Conservation (phyloP, 2,329 filamentous ascomycete species). For the Aspergillus jensenii region DNA sequence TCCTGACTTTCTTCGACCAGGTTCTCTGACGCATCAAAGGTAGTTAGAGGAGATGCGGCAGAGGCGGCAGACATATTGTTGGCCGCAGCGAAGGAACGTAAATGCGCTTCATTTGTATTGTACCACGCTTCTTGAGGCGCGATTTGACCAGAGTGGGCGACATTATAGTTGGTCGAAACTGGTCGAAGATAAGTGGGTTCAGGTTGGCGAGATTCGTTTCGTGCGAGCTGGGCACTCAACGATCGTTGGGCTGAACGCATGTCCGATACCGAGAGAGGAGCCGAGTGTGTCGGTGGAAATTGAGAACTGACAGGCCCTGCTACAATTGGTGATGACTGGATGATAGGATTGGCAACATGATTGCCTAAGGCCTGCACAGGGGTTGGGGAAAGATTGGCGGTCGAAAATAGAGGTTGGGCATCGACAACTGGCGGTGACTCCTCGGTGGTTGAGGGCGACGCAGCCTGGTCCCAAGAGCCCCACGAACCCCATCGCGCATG, state of each 20-base stretch:
- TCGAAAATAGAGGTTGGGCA: slow-evolving; percentile 17
- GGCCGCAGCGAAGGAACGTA: slow-evolving; percentile 21
- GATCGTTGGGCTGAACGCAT: slow-evolving; percentile 20
- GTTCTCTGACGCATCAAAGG: slow-evolving; percentile 62
- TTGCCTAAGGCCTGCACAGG: not conserved
- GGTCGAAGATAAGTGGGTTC: slow-evolving; percentile 36
- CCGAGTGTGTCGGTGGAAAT: slow-evolving; percentile 14
- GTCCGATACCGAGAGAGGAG: slow-evolving; percentile 19
- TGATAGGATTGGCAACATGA: slow-evolving; percentile 10
- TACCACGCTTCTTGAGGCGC: slow-evolving; percentile 37
- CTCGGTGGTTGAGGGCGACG: slow-evolving; percentile 31
- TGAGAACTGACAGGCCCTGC: slow-evolving; percentile 17
- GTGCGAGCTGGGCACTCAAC: slow-evolving; percentile 20
- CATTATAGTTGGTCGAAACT: slow-evolving; percentile 20
- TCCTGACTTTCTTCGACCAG: slow-evolving; percentile 64
- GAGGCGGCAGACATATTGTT: slow-evolving; percentile 33
- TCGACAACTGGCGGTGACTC: slow-evolving; percentile 23
- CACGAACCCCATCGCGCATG: slow-evolving; percentile 78
- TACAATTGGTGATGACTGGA: slow-evolving; percentile 12
- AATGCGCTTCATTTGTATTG: slow-evolving; percentile 23
- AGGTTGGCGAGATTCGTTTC: slow-evolving; percentile 24
- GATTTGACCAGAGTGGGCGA: slow-evolving; percentile 21
- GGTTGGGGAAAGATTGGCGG: slow-evolving; percentile 20
- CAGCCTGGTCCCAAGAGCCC: slow-evolving; percentile 45
- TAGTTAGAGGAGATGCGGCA: slow-evolving; percentile 48